Conservation (phyloP, 2,329 filamentous ascomycete species). For the Dendrostoma leiphaemia region DNA sequence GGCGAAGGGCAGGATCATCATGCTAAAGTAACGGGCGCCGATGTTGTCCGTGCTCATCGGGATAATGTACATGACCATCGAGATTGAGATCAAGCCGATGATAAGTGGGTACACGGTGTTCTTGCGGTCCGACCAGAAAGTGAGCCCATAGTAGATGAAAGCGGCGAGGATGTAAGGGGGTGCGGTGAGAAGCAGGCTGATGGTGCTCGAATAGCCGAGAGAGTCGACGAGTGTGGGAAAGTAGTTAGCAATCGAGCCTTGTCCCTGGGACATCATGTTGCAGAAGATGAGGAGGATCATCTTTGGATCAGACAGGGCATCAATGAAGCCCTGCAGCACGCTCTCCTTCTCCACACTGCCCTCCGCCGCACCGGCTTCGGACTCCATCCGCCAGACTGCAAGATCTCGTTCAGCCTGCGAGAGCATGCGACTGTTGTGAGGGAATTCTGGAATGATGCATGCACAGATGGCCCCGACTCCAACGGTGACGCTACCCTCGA, state of each 20-base stretch:
- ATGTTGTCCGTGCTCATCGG: conserved; percentile 34
- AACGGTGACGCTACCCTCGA: conserved; percentile 42
- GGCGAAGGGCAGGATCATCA: conserved; percentile 39
- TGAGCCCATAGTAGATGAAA: conserved; percentile 31
- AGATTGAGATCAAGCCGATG: conserved; percentile 31
- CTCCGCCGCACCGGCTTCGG: conserved; percentile 37
- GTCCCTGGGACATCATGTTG: conserved; percentile 37
- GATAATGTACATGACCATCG: conserved; percentile 36
- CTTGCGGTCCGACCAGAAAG: conserved; percentile 35
- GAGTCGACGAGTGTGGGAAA: conserved; percentile 32
- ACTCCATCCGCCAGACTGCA: conserved; percentile 32
- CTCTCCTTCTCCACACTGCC: conserved; percentile 32
- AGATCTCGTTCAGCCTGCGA: conserved; percentile 27
- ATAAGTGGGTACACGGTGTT: conserved; percentile 35
- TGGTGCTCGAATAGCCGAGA: conserved; percentile 32
- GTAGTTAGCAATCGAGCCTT: conserved; percentile 32
- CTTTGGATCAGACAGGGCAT: conserved; percentile 34
- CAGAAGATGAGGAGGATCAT: conserved; percentile 35
- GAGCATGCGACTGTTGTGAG: conserved; percentile 36
- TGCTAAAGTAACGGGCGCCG: conserved; percentile 39
- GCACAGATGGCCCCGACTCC: conserved; percentile 32
- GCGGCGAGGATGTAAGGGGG: conserved; percentile 44
- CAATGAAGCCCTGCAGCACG: conserved; percentile 24
- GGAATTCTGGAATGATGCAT: conserved; percentile 37
- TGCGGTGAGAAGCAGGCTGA: conserved; percentile 43